phyloP scores from a whole-genome alignment of 192 early-diverging fungal species.

The Paraglomus brasilianum region DNA sequence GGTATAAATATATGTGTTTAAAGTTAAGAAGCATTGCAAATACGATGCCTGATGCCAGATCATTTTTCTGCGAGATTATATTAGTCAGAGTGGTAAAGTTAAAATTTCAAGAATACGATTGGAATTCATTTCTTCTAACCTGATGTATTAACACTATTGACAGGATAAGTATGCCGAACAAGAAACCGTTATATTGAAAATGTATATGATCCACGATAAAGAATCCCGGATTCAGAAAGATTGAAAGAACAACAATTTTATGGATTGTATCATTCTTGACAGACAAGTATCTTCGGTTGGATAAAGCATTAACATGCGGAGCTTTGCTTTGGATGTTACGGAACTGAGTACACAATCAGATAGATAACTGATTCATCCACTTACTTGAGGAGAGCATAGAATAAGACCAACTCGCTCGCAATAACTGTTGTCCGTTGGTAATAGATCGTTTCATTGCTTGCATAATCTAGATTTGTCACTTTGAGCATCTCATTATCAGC shows the following conservation, averaged over 20 bases:
- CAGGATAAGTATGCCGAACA: slow-evolving; percentile 84
- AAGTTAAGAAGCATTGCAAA: slow-evolving; percentile 94
- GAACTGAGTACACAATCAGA: slow-evolving; percentile 1
- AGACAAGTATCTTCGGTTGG: slow-evolving; percentile 14
- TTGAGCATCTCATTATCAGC: slow-evolving; percentile 76
- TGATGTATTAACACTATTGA: slow-evolving; percentile 73
- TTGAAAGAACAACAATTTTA: slow-evolving; percentile 54
- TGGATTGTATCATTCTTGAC: slow-evolving; percentile 26
- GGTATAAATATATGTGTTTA: slow-evolving; percentile 95
- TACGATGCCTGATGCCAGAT: slow-evolving; percentile 64
- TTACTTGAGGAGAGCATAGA: slow-evolving; percentile 62
- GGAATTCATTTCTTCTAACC: slow-evolving; percentile 35
- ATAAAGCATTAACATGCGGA: slow-evolving; percentile 24
- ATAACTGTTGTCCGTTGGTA: slow-evolving; percentile 88
- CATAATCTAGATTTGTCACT: slow-evolving; percentile 67
- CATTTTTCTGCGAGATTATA: slow-evolving; percentile 44
- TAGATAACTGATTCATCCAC: slow-evolving; percentile 12
- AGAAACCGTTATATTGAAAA: slow-evolving; percentile 96
- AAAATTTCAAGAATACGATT: neutral
- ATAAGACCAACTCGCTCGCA: slow-evolving; percentile 76
- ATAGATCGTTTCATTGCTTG: slow-evolving; percentile 60
- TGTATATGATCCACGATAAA: slow-evolving; percentile 91
- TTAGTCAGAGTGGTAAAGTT: no score
- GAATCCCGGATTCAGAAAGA: slow-evolving; percentile 69
- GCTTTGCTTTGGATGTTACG: slow-evolving; percentile 33